Percentiles rank a stretch among this genome's conserved stretches.
These are phyloP conservation scores for Candolleomyces aberdarensis DNA, from an alignment of 768 basidiomycete species.

Conservation along the genomic window DNA sequence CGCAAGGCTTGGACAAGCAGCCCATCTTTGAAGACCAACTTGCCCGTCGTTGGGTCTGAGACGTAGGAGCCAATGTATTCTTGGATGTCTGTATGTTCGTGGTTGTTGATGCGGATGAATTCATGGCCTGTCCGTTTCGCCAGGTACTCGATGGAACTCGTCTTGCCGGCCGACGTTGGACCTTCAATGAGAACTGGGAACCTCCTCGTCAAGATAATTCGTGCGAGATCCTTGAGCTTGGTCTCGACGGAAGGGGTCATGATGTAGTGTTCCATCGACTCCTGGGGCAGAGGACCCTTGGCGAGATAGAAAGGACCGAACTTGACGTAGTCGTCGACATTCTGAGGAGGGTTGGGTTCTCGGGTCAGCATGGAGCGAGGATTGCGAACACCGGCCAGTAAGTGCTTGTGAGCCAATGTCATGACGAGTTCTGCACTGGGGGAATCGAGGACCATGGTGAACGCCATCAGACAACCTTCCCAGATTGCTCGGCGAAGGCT, in stretches of 20 bases:
- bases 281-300: constrained; percentile 64
- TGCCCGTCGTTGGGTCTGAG: constrained; percentile 90
- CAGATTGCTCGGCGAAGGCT: constrained; percentile 84
- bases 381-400: constrained; percentile 80
- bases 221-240: constrained; percentile 92
- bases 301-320: constrained; percentile 92
- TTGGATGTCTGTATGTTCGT: constrained; percentile 99
- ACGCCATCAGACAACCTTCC: constrained; percentile 98
- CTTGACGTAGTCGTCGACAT: constrained; percentile 62
- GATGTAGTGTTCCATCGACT: constrained; percentile 78
- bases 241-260: constrained; percentile 93
- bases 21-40: constrained; percentile 92
- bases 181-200: constrained; percentile 98
- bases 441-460: constrained; percentile 89
- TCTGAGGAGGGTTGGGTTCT: constrained; percentile 57
- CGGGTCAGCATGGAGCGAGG: constrained; percentile 69
- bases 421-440: constrained; percentile 66
- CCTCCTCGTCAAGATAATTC: constrained; percentile 82
- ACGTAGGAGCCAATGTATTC: constrained; percentile 97
- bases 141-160: constrained; percentile 93
- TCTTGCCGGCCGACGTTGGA: constrained; percentile 97
- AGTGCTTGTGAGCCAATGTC: constrained; percentile 67
- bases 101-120: constrained; percentile 98
- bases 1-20: constrained; percentile 89
- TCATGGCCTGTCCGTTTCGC: constrained; percentile 90